Percentiles rank a stretch among this genome's conserved stretches.
These are phyloP conservation scores for Trichoderma reesei DNA, from an alignment of 495 filamentous ascomycete genomes.

Conservation along the genomic window DNA sequence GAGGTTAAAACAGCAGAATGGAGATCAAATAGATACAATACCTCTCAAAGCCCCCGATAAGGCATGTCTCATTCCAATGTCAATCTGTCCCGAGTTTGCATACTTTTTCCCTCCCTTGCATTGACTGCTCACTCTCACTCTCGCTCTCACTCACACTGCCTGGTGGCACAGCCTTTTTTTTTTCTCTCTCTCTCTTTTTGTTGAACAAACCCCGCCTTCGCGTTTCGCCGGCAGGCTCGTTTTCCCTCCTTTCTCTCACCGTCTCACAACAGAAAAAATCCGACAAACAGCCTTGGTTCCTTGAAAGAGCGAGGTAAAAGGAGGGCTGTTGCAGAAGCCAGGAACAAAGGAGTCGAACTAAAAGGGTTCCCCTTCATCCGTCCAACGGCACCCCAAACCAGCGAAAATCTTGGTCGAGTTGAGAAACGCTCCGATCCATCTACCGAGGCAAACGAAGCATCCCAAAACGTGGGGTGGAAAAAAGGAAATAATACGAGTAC, in stretches of 20 bases:
- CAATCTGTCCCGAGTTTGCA: too few relatives aligned
- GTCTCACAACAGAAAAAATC: not conserved
- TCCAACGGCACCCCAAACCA: too few relatives aligned
- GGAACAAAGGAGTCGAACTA: too few relatives aligned
- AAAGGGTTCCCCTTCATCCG: too few relatives aligned
- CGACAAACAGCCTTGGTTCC: not conserved
- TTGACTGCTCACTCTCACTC: not conserved
- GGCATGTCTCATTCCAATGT: too few relatives aligned
- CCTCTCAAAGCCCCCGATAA: too few relatives aligned
- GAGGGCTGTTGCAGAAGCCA: too few relatives aligned
- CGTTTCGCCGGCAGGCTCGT: not conserved
- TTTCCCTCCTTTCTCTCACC: slow-evolving; percentile 7
- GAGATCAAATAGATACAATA: too few relatives aligned
- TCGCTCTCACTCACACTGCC: not conserved
- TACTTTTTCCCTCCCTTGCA: not conserved
- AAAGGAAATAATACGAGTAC: not conserved
- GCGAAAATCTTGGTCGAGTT: too few relatives aligned
- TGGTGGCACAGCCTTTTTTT: not conserved
- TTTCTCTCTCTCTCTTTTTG: not conserved
- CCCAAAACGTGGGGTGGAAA: not conserved
- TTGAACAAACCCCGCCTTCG: not conserved
- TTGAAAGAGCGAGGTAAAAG: not conserved
- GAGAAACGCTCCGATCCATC: too few relatives aligned
- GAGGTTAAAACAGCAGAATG: too few relatives aligned
- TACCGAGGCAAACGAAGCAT: too few relatives aligned